Conservation (phyloP, 169 alveolate genomes). For the Eimeria brunetti region DNA sequence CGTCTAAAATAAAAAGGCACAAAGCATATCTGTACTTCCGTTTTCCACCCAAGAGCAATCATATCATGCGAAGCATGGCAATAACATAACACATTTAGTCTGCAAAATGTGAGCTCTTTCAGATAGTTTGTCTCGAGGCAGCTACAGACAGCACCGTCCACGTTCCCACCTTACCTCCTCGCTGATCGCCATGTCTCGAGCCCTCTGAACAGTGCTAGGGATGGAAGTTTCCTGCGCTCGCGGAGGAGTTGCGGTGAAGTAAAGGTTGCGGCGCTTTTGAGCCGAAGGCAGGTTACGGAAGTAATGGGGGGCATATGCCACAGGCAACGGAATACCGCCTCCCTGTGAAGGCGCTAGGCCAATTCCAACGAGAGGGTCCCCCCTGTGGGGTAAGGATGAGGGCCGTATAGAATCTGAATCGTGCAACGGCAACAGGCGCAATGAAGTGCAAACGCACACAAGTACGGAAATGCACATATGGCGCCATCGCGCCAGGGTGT, state of each 20-base stretch:
- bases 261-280: constrained; percentile 63
- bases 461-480: not conserved
- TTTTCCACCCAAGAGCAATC: not conserved
- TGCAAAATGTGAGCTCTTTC: not conserved
- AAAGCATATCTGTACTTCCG: not conserved
- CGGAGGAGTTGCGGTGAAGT: constrained; percentile 66
- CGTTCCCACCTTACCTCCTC: constrained; percentile 8
- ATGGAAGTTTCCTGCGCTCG: constrained; percentile 4
- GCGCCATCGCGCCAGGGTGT: not conserved
- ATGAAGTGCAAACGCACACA: not conserved
- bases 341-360: constrained; percentile 72
- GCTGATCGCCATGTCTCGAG: constrained; percentile 54
- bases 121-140: not conserved
- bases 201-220: constrained; percentile 50
- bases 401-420: not conserved
- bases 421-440: not conserved
- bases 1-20: not conserved
- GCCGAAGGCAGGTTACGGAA: constrained; percentile 64
- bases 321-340: constrained; percentile 70
- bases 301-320: constrained; percentile 62
- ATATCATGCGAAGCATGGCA: not conserved
- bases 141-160: not conserved
- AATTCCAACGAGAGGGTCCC: not conserved
- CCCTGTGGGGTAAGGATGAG: not conserved
- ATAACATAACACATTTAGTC: not conserved